A percentile compares a stretch with the other conserved stretches of the same genome.
These are phyloP conservation scores for Gremmenia infestans DNA, from an alignment of 2,329 filamentous ascomycete genomes.

Conservation along the genomic window DNA sequence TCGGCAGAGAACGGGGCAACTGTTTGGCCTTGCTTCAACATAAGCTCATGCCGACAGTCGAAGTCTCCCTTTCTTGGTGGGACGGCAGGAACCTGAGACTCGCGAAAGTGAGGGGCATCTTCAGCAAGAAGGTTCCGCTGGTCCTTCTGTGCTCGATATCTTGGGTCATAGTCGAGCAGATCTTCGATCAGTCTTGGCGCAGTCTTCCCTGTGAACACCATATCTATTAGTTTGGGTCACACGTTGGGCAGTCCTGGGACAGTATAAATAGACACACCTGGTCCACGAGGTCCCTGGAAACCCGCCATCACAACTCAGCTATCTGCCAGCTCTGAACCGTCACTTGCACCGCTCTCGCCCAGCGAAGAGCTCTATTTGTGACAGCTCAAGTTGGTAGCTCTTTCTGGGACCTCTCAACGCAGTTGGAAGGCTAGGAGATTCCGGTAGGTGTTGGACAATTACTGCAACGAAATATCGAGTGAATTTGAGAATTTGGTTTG, in stretches of 20 bases:
- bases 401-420: neutral
- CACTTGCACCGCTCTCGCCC: slow-evolving; percentile 4
- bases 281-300: slow-evolving; percentile 8
- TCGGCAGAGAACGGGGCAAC: slow-evolving; percentile 36
- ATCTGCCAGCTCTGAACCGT: slow-evolving; percentile 12
- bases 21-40: slow-evolving; percentile 51
- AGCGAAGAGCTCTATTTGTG: neutral
- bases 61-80: slow-evolving; percentile 29
- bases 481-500: neutral
- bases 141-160: slow-evolving; percentile 24
- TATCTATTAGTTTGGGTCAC: slow-evolving; percentile 11
- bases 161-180: slow-evolving; percentile 39
- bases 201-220: slow-evolving; percentile 40
- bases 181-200: slow-evolving; percentile 44
- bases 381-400: neutral
- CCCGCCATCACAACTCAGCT: slow-evolving; percentile 11
- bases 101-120: slow-evolving; percentile 46
- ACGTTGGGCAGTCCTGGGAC: neutral
- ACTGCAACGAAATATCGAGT: neutral
- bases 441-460: neutral
- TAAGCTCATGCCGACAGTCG: slow-evolving; percentile 56
- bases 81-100: slow-evolving; percentile 16
- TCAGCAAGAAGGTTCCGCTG: slow-evolving; percentile 50
- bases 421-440: neutral
- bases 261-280: slow-evolving; percentile 13